phyloP scores from a whole-genome alignment of 2,329 filamentous ascomycete genomes.

The Xylaria sp. region DNA sequence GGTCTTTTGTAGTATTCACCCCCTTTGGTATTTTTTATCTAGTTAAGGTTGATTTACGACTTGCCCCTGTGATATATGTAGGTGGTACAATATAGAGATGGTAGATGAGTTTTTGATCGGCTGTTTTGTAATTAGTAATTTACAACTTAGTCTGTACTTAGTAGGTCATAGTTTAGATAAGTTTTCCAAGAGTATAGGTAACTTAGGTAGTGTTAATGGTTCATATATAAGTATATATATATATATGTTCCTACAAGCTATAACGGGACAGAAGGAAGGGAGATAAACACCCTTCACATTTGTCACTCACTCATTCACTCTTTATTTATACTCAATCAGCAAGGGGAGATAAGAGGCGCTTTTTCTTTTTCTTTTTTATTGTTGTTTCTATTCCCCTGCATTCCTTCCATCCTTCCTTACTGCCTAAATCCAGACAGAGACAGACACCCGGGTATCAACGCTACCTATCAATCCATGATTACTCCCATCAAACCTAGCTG shows the following conservation, averaged over 20 bases:
- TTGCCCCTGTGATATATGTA: no score
- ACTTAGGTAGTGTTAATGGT: no score
- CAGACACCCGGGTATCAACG: constrained; percentile 34
- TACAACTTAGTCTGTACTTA: no score
- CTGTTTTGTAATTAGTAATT: no score
- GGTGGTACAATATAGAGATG: no score
- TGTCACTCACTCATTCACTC: not conserved
- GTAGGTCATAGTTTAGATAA: no score
- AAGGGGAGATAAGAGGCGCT: not conserved
- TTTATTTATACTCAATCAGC: not conserved
- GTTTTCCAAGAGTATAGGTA: no score
- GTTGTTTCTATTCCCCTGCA: not conserved
- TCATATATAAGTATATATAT: no score
- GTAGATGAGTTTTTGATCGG: no score
- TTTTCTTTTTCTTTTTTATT: constrained; percentile 12
- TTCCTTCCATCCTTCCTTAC: not conserved
- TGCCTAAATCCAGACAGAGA: not conserved
- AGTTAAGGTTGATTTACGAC: not conserved
- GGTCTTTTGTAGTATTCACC: not conserved
- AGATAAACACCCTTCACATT: not conserved
- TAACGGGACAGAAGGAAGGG: no score
- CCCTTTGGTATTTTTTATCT: not conserved
- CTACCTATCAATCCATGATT: constrained; percentile 23
- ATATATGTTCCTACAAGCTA: no score
- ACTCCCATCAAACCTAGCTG: constrained; percentile 3